phyloP scores from a whole-genome alignment of 163 green algal genomes.

The Picocystis sp. region DNA sequence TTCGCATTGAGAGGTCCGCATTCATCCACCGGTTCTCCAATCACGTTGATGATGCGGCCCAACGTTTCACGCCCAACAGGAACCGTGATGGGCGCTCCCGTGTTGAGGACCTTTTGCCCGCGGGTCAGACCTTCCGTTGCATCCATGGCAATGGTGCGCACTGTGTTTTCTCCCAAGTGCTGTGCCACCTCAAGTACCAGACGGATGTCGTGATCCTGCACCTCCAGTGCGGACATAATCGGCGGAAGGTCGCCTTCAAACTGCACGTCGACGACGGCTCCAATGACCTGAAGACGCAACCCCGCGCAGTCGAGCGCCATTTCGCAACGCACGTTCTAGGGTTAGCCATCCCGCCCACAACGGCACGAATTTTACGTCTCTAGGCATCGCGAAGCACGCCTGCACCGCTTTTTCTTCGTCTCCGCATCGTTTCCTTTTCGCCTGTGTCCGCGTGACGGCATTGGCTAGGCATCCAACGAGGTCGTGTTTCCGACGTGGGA shows the following conservation, averaged over 20 bases:
- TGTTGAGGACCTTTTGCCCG: conserved; percentile 84
- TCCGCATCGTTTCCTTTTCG: too few species aligned
- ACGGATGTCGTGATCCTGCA: conserved; percentile 67
- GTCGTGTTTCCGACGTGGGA: too few species aligned
- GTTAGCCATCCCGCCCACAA: too few species aligned
- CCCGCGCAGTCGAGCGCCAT: too few species aligned
- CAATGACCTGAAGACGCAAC: conserved; percentile 61
- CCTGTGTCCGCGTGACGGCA: too few species aligned
- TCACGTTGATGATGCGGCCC: conserved; percentile 98
- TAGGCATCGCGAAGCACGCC: too few species aligned
- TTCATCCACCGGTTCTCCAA: conserved; percentile 98
- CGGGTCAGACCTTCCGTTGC: conserved; percentile 87
- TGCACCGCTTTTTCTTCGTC: too few species aligned
- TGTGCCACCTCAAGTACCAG: conserved; percentile 96
- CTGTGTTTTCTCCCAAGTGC: conserved; percentile 94
- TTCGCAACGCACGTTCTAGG: too few species aligned
- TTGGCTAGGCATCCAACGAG: too few species aligned
- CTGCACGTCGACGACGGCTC: conserved; percentile 95
- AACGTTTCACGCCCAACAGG: conserved; percentile 91
- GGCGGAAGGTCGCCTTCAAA: conserved; percentile 88
- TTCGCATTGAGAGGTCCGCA: conserved; percentile 70
- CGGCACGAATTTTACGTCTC: too few species aligned
- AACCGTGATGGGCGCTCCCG: conserved; percentile 79
- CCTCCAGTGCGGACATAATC: conserved; percentile 84
- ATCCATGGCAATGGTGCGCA: conserved; percentile 98